A percentile compares a stretch with the other conserved stretches of the same genome.
These are phyloP conservation scores for Taiwanofungus camphoratus DNA, from an alignment of 1,284 basidiomycete genomes.

Conservation along the genomic window DNA sequence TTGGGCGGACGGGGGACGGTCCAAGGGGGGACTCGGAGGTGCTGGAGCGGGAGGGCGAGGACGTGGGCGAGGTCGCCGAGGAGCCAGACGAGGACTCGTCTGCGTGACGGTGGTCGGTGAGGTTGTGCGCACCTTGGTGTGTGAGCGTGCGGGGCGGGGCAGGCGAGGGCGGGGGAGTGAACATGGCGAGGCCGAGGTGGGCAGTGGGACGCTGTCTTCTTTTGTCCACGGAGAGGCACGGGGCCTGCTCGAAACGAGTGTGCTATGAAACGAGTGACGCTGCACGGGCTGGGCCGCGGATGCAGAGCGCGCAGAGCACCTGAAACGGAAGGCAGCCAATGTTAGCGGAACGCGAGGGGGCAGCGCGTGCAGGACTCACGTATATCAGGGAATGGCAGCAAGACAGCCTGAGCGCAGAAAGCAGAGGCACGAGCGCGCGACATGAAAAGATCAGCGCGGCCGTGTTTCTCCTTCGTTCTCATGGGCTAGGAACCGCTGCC, in stretches of 20 bases:
- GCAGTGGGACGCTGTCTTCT: constrained; percentile 6
- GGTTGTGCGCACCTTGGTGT: neutral
- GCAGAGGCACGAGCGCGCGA: too few relatives aligned
- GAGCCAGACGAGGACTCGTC: neutral
- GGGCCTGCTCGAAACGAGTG: constrained; percentile 23
- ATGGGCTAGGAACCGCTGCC: too few relatives aligned
- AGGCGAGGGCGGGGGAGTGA: constrained; percentile 45
- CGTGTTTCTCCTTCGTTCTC: too few relatives aligned
- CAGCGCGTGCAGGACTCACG: too few relatives aligned
- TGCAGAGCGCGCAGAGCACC: too few relatives aligned
- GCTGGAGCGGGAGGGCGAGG: neutral
- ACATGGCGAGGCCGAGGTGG: constrained; percentile 29
- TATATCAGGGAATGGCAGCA: too few relatives aligned
- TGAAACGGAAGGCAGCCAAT: too few relatives aligned
- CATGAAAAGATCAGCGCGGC: too few relatives aligned
- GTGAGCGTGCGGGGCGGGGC: neutral
- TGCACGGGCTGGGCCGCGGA: constrained; percentile 6
- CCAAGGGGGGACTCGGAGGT: neutral
- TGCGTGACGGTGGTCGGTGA: neutral
- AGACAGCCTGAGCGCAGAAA: too few relatives aligned
- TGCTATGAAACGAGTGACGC: constrained; percentile 17
- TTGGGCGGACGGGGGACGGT: neutral
- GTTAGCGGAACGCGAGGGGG: too few relatives aligned
- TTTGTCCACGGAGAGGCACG: constrained; percentile 11
- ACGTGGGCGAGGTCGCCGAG: neutral